Evolutionary conservation across 2,329 filamentous ascomycete genomes (phyloP), one percentile per base, ranked within the genome.

Genomic region (Pseudogymnoascus sp.): DNA sequence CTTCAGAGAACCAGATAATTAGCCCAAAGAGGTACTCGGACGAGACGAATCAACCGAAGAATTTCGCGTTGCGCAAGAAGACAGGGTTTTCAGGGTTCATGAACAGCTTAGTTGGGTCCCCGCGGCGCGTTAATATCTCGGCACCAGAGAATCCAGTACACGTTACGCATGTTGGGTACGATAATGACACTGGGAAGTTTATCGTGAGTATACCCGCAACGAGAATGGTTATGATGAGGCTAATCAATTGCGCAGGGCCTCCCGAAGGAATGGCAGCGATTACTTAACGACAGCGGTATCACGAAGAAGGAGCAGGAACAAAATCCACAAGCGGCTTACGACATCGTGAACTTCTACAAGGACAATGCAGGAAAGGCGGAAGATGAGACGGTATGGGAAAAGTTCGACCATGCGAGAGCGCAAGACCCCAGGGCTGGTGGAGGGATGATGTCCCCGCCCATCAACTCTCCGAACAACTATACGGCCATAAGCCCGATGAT

Each of bases 281-380:
- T 97, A 73, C 86, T 99, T 72, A 91, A 93, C 77, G 92, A 96
- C 75, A 96, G 91, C 75, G 94, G 94, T 66, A 97, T 99, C 71
- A 90, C 92, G 29, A 92, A 96, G 77, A 92, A 94, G 77, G 94
- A 97, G 74, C 90, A 95, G 75, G 90, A 93, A 74, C 90, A 96
- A 75, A 92, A 97, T 72, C 94, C 94, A 2, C 92, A 97, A 75
- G 92, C 93, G 63, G 92, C 97, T 77, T 88, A 95, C 72, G 90
- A 97, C 74, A 94, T 99, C 70, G 88, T 99, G 76, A 90, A 89
- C 64, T 97, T 97, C 74, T 97, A 96, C 81, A 95, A 97, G 75
- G 93, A 96, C 77, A 96, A 91, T 66, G 89, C 90, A 27, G 91
- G 93, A 69, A 81, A 80, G 39, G 84, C 81, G 69, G 86, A 85